Evolutionary conservation across 2,329 filamentous ascomycete genomes (phyloP).

Genomic region (Botrytis aclada): DNA sequence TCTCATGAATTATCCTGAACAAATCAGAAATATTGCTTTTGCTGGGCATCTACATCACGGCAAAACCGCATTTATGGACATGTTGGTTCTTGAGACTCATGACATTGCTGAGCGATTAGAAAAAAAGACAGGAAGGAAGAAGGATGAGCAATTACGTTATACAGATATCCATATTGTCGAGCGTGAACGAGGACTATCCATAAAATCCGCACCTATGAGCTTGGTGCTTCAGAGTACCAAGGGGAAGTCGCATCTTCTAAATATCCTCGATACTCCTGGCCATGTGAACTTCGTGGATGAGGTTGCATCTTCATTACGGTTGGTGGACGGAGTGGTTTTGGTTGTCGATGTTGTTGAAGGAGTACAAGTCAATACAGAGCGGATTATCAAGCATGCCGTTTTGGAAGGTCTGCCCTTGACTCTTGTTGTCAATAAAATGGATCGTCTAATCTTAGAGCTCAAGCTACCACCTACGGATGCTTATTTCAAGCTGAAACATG

Average conservation of each 20-base stretch:
- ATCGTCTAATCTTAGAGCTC: constrained; percentile 87
- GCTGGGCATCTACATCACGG: constrained; percentile 94
- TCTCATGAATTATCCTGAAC: constrained; percentile 91
- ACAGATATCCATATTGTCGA: constrained; percentile 90
- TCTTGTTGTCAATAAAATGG: constrained; percentile 95
- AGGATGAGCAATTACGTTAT: constrained; percentile 89
- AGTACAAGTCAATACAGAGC: constrained; percentile 97
- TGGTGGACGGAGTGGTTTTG: constrained; percentile 88
- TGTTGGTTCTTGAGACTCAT: constrained; percentile 94
- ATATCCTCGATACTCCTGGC: constrained; percentile 92
- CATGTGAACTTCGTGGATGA: constrained; percentile 99
- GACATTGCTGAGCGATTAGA: constrained; percentile 77
- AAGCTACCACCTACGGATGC: constrained; percentile 92
- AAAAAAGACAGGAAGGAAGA: constrained; percentile 73
- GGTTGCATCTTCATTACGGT: constrained; percentile 79
- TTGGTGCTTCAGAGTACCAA: constrained; percentile 82
- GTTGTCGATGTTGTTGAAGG: constrained; percentile 97
- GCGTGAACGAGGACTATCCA: constrained; percentile 82
- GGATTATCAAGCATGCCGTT: constrained; percentile 94
- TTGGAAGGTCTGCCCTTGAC: constrained; percentile 86
- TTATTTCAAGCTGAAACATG: constrained; percentile 98
- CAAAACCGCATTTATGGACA: constrained; percentile 98
- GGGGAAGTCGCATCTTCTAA: constrained; percentile 92
- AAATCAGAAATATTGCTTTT: constrained; percentile 88
- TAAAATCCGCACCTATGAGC: constrained; percentile 94